phyloP scores from a whole-genome alignment of 106 monocot genomes.

The Xerophyta viscosa region DNA sequence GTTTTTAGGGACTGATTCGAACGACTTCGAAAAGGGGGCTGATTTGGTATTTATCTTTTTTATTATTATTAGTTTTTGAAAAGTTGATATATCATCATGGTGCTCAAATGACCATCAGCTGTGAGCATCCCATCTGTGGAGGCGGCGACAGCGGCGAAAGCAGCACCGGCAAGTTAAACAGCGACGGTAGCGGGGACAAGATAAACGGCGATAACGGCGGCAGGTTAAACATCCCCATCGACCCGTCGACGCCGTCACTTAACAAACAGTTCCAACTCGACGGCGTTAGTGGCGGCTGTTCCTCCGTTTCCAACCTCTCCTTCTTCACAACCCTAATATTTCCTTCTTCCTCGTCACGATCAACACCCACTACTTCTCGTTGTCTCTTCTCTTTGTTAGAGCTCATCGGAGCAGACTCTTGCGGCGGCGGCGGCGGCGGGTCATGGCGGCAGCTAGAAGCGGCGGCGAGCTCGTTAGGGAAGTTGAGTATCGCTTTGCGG shows the following conservation, averaged over 20 bases:
- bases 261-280: constrained; percentile 22
- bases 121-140: constrained; percentile 27
- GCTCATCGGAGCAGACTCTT: not conserved
- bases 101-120: constrained; percentile 27
- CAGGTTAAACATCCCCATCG: too few relatives aligned
- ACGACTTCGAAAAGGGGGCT: too few relatives aligned
- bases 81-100: too few relatives aligned
- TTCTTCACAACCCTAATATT: too few relatives aligned
- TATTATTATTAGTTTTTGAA: too few relatives aligned
- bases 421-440: not conserved
- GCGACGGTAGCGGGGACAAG: too few relatives aligned
- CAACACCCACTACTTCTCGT: not conserved
- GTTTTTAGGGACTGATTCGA: too few relatives aligned
- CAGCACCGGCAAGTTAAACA: too few relatives aligned
- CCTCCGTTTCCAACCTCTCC: constrained; percentile 9
- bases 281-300: constrained; percentile 17
- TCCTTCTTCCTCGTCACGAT: constrained; percentile 10
- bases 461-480: constrained; percentile 55
- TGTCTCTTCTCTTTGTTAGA: constrained; percentile 5
- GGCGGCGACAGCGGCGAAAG: too few relatives aligned
- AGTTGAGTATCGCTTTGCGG: constrained; percentile 73
- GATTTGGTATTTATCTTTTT: too few relatives aligned
- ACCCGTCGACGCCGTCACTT: constrained; percentile 10
- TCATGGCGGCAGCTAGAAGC: too few relatives aligned
- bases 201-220: too few relatives aligned